Evolutionary conservation across 768 basidiomycete species (phyloP), one percentile per base, ranked within the genome.

Genomic region (Asterophora lycoperdoides): DNA sequence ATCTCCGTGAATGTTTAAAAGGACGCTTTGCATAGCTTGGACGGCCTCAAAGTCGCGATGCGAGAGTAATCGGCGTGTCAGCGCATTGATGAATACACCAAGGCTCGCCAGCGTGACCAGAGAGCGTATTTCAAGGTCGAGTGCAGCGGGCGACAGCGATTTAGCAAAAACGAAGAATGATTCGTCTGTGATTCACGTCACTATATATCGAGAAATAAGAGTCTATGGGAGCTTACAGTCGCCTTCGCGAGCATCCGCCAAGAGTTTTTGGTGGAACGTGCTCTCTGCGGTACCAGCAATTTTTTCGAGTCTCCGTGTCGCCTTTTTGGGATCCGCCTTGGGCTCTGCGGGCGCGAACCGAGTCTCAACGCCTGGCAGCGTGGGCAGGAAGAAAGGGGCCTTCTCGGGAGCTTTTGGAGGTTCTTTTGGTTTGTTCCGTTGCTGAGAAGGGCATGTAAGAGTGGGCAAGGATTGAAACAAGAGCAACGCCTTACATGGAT

Each of bases 341-440:
- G 67, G 74, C 57, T 53, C 68, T 51, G 62, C 58, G 5, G 85
- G 63, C 11, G 81, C 87, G 64, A 97, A 95, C 14, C 90, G 79
- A 14, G 82, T 76, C 49, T 94, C 91, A 9, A 93, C 79, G 9
- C 93, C 95, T 4, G 89, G 86, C 9, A 97, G 68, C 1, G 93
- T 92, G 17, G 95, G 96, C 13, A 99, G 72, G 75, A 98, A 99
- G 75, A 99, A 99, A 0, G 96, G 96, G 1, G 93, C 95, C 51
- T 91, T 80, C 68, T 97, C 95, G 10, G 92, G 91, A 19, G 86
- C 88, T 67, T 98, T 97, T 6, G 93, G 93, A 0, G 93, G 81
- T 54, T 96, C 94, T 66, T 88, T 93, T 10, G 96, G 93, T 73
- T 94, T 96, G 65, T 98, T 98, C 46, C 96, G 84, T 78, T 89